phyloP scores from a whole-genome alignment of 2,329 filamentous ascomycete genomes.

The Fusarium sublunatum region DNA sequence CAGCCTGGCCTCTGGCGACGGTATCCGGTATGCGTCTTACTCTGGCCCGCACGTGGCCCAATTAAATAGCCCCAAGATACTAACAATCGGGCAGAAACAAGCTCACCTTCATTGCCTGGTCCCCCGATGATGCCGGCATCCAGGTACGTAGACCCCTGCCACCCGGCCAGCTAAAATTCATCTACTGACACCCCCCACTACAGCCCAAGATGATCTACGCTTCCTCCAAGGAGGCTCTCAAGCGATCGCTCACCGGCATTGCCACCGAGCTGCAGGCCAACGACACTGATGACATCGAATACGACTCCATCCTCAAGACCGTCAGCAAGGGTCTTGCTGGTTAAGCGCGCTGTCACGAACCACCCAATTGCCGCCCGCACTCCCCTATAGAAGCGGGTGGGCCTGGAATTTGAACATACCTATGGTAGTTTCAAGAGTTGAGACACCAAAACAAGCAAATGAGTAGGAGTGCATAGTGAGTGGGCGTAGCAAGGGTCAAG shows the following conservation, averaged over 20 bases:
- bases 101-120: constrained; percentile 83
- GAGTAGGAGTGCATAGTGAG: constrained; percentile 45
- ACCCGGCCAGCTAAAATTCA: constrained; percentile 67
- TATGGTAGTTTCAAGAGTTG: constrained; percentile 45
- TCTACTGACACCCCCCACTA: constrained; percentile 21
- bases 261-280: constrained; percentile 85
- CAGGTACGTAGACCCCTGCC: constrained; percentile 71
- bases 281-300: constrained; percentile 84
- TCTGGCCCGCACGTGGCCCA: constrained; percentile 12
- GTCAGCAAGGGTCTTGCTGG: constrained; percentile 71
- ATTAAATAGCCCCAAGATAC: constrained; percentile 11
- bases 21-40: constrained; percentile 66
- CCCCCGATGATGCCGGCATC: constrained; percentile 82
- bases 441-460: constrained; percentile 42
- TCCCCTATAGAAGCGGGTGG: constrained; percentile 37
- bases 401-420: constrained; percentile 45
- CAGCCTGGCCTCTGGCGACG: constrained; percentile 76
- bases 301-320: constrained; percentile 74
- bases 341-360: constrained; percentile 49
- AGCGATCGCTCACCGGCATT: constrained; percentile 80
- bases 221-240: constrained; percentile 87
- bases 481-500: constrained; percentile 28
- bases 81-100: constrained; percentile 69
- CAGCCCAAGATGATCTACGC: constrained; percentile 92
- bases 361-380: constrained; percentile 20